A percentile compares a stretch with the other conserved stretches of the same genome.
phyloP scores from a whole-genome alignment of 805 yeast genomes.

The Pichia occidentalis region DNA sequence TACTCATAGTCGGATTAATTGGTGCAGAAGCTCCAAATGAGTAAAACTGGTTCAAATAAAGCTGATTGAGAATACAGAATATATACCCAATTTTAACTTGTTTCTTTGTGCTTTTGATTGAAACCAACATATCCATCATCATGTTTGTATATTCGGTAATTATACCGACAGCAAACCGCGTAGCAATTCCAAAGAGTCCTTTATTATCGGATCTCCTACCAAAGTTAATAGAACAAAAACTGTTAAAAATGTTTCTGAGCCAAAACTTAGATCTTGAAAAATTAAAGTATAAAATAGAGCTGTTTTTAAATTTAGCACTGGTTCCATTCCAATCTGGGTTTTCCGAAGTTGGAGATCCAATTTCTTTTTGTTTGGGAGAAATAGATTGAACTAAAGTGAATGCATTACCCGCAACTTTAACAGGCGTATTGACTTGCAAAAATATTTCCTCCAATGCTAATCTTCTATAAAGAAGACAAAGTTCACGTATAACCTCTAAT shows the following conservation, averaged over 20 bases:
- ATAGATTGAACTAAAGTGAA: slow-evolving; percentile 28
- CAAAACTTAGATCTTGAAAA: slow-evolving; percentile 41
- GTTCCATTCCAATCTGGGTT: slow-evolving; percentile 36
- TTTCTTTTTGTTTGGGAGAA: slow-evolving; percentile 38
- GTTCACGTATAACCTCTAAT: slow-evolving; percentile 31
- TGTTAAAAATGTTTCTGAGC: slow-evolving; percentile 28
- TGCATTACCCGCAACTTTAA: slow-evolving; percentile 37
- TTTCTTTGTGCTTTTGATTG: slow-evolving; percentile 18
- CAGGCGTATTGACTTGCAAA: slow-evolving; percentile 44
- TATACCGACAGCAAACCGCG: slow-evolving; percentile 25
- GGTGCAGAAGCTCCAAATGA: slow-evolving; percentile 22
- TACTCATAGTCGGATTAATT: slow-evolving; percentile 36
- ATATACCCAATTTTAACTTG: slow-evolving; percentile 24
- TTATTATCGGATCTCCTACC: slow-evolving; percentile 41
- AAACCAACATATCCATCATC: slow-evolving; percentile 15
- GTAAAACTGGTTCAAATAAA: slow-evolving; percentile 21
- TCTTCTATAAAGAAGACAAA: slow-evolving; percentile 44
- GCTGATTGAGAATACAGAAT: slow-evolving; percentile 20
- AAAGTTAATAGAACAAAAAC: slow-evolving; percentile 24
- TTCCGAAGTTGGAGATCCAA: slow-evolving; percentile 35
- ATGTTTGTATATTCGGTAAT: slow-evolving; percentile 21
- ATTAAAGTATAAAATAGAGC: slow-evolving; percentile 49
- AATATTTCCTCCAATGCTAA: slow-evolving; percentile 51
- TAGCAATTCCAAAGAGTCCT: slow-evolving; percentile 17
- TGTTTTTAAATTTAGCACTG: slow-evolving; percentile 56